phyloP scores from a whole-genome alignment of 345 rosid genomes.

The Mangifera indica region DNA sequence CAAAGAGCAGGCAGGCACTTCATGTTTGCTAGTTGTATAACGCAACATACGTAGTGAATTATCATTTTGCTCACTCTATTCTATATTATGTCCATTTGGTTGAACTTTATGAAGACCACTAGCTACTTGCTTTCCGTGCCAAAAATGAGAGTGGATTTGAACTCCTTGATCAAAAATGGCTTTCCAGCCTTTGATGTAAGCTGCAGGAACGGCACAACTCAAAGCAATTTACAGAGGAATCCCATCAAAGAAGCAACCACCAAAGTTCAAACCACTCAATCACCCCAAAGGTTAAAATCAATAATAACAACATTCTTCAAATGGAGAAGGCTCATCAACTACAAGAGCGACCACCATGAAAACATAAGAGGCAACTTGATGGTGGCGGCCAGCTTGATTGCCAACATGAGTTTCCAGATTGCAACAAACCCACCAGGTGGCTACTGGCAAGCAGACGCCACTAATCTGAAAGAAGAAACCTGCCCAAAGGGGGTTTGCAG shows the following conservation, averaged over 20 bases:
- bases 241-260: background rate
- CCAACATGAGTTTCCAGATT: slow-evolving; percentile 36
- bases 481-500: background rate
- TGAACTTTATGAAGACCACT: slow-evolving; percentile 28
- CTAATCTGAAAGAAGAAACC: too few species aligned
- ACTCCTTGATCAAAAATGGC: slow-evolving; percentile 25
- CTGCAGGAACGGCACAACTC: slow-evolving; percentile 25
- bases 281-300: too few species aligned
- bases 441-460: slow-evolving; percentile 23
- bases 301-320: too few species aligned
- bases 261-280: too few species aligned
- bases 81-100: too few species aligned
- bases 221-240: slow-evolving; percentile 4
- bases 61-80: too few species aligned
- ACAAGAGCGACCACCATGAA: too few species aligned
- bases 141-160: slow-evolving; percentile 13
- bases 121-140: slow-evolving; percentile 23
- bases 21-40: too few species aligned
- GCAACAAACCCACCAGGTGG: slow-evolving; percentile 33
- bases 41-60: too few species aligned
- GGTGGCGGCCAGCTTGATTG: slow-evolving; percentile 38
- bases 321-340: too few species aligned
- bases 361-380: slow-evolving; percentile 28
- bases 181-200: slow-evolving; percentile 20
- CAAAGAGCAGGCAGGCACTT: too few species aligned